Conservation (phyloP, 306 rosid species). For the Sophora flavescens region DNA sequence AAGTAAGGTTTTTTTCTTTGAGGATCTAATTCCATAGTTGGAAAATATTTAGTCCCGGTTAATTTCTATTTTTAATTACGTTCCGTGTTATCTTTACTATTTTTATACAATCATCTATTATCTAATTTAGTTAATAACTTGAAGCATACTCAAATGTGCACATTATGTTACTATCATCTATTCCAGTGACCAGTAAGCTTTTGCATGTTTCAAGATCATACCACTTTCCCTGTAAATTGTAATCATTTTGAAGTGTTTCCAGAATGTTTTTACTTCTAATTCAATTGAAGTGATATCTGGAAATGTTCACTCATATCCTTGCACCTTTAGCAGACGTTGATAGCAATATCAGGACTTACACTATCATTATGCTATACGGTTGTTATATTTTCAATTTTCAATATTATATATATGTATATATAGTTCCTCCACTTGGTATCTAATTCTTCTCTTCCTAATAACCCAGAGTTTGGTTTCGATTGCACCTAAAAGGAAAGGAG, state of each 20-base stretch:
- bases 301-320: neutral
- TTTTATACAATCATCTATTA: neutral
- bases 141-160: constrained; percentile 18
- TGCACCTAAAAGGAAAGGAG: neutral
- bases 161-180: constrained; percentile 11
- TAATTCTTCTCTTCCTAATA: neutral
- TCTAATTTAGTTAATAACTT: neutral
- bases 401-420: neutral
- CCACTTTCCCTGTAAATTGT: constrained; percentile 8
- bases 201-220: constrained; percentile 29
- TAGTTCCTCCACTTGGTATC: neutral
- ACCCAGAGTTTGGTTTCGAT: neutral
- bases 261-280: neutral
- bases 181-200: constrained; percentile 29
- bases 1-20: constrained; percentile 17
- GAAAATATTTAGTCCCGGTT: constrained; percentile 1
- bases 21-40: constrained; percentile 19
- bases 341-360: neutral
- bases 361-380: neutral
- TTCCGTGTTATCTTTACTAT: neutral
- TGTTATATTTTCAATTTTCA: neutral
- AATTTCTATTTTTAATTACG: neutral
- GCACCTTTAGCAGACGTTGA: neutral
- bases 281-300: neutral
- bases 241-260: constrained; percentile 12